phyloP scores from a whole-genome alignment of 2,329 filamentous ascomycete genomes.

The Fusarium secorum region DNA sequence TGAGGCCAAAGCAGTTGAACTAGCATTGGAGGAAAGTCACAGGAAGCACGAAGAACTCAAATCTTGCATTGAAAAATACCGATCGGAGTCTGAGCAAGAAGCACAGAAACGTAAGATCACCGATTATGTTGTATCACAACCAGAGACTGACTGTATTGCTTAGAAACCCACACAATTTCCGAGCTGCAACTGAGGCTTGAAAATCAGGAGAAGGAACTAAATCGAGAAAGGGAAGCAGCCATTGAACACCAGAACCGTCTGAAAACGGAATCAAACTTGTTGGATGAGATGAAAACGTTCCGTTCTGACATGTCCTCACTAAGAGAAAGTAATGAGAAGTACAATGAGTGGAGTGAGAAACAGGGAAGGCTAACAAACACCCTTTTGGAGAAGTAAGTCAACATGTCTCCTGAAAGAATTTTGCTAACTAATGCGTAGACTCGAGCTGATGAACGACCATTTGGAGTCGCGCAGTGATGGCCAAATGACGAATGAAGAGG shows the following conservation, averaged over 20 bases:
- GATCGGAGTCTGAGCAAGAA: constrained; percentile 33
- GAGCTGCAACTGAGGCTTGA: constrained; percentile 32
- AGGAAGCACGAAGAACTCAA: constrained; percentile 47
- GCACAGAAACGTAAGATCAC: constrained; percentile 36
- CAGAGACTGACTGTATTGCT: neutral
- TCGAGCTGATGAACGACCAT: constrained; percentile 20
- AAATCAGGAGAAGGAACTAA: constrained; percentile 31
- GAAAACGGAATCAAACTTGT: constrained; percentile 15
- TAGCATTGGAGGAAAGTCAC: constrained; percentile 41
- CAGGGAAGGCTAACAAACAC: neutral
- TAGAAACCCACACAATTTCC: constrained; percentile 41
- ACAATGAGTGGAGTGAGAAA: neutral
- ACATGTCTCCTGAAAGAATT: neutral
- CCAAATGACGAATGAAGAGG: neutral
- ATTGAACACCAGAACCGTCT: constrained; percentile 17
- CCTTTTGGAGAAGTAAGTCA: constrained; percentile 34
- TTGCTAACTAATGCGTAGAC: constrained; percentile 18
- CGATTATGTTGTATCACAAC: neutral
- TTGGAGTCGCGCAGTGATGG: neutral
- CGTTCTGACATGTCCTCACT: constrained; percentile 35
- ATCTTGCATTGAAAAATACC: constrained; percentile 43
- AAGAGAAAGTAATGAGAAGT: constrained; percentile 5
- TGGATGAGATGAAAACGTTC: constrained; percentile 16
- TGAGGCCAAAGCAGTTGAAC: constrained; percentile 37
- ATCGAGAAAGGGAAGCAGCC: neutral